phyloP scores from a whole-genome alignment of 2,329 filamentous ascomycete species.

The Neocatenulostroma microsporum region DNA sequence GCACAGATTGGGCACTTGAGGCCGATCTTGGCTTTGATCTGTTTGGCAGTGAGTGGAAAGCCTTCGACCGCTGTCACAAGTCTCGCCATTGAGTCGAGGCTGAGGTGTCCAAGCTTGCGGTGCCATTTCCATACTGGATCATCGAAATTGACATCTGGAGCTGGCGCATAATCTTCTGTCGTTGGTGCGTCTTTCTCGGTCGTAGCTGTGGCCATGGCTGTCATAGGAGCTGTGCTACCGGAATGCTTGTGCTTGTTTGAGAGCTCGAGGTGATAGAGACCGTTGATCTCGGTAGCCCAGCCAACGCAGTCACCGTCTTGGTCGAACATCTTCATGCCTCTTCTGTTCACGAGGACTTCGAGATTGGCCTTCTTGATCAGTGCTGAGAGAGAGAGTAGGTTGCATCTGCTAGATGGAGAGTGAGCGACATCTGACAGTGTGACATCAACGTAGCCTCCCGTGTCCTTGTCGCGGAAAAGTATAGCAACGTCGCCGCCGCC shows the following conservation, averaged over 20 bases:
- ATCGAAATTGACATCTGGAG: constrained; percentile 2
- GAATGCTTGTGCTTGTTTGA: too few species aligned
- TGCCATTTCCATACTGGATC: constrained; percentile 1
- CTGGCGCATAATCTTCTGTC: too few species aligned
- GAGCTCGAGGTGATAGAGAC: neutral
- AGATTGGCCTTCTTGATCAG: neutral
- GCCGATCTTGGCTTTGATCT: constrained; percentile 1
- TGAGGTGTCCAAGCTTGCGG: constrained; percentile 2
- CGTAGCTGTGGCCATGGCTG: neutral
- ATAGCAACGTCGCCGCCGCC: neutral
- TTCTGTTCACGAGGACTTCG: neutral
- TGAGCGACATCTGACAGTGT: neutral
- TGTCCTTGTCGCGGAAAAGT: neutral
- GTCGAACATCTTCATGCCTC: neutral
- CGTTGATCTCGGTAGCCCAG: neutral
- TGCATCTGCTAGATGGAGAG: neutral
- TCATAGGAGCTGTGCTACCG: neutral
- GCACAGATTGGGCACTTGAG: neutral
- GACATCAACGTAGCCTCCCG: neutral
- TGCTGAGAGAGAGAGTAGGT: neutral
- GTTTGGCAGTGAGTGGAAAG: constrained; percentile 1
- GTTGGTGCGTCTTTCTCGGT: too few species aligned
- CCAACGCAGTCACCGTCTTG: neutral
- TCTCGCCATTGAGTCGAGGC: neutral
- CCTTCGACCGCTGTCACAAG: neutral